These are phyloP conservation scores for Fusarium sublunatum DNA, from an alignment of 2,329 filamentous ascomycete genomes.

Conservation along the genomic window DNA sequence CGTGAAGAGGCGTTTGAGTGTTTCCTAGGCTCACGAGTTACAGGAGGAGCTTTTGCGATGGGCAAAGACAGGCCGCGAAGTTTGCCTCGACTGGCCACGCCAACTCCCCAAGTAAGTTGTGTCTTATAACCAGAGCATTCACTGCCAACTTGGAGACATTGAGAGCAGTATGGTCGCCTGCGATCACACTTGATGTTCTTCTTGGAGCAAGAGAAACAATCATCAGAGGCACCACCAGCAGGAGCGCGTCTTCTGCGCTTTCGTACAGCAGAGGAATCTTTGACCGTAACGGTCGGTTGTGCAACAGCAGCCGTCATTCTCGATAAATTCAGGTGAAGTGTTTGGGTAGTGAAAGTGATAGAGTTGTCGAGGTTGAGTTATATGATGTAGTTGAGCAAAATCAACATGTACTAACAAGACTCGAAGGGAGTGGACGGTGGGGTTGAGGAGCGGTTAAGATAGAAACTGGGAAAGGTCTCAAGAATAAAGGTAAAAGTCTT, in stretches of 20 bases:
- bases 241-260: constrained; percentile 90
- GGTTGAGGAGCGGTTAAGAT: constrained; percentile 18
- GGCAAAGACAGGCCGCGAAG: constrained; percentile 86
- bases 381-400: constrained; percentile 17
- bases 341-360: constrained; percentile 16
- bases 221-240: constrained; percentile 88
- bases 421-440: constrained; percentile 10
- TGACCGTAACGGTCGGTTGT: constrained; percentile 58
- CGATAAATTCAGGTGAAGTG: constrained; percentile 12
- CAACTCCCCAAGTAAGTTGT: constrained; percentile 94
- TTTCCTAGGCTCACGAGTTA: constrained; percentile 63
- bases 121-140: constrained; percentile 98
- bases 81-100: constrained; percentile 94
- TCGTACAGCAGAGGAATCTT: constrained; percentile 64
- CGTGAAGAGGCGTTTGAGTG: constrained; percentile 56
- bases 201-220: constrained; percentile 94
- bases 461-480: constrained; percentile 13
- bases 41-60: constrained; percentile 70
- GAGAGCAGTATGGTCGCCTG: constrained; percentile 91
- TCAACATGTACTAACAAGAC: constrained; percentile 21
- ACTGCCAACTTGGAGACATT: constrained; percentile 89
- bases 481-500: constrained; percentile 21
- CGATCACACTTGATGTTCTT: constrained; percentile 88
- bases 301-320: constrained; percentile 63
- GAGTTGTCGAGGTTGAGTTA: constrained; percentile 18